Evolutionary conservation across 2,329 filamentous ascomycete genomes (phyloP), one percentile per base, ranked within the genome.

Genomic region (Byssoonygena ceratinophila): DNA sequence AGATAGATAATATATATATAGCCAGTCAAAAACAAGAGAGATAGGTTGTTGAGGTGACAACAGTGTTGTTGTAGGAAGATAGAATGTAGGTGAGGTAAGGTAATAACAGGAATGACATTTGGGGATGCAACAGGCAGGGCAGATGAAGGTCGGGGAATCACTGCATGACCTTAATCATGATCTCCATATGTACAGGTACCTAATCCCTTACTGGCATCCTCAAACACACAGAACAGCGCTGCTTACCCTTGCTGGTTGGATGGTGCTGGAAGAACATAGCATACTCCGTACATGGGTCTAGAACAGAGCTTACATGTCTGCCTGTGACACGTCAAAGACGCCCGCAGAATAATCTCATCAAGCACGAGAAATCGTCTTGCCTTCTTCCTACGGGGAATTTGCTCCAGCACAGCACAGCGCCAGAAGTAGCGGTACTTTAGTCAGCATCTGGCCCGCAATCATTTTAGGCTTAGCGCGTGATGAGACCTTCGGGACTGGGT

Each of bases 401-500:
- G n/a, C 20, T 34, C 4, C 11, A 5, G 44, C 5, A 14, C 6
- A 37, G 37, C 37, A 41, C 20, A 22, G 7, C 8, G 27, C 37
- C 23, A 31, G 12, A 49, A 31, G 48, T 51, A 51, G 25, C 25
- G 18, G 18, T 51, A 51, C 48, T 25, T 51, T 44, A 36, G 39
- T 44, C 27, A 34, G 22, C 16, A 34, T 34, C 11, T 6, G 36
- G n/a, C 27, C 36, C 41, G 25, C 11, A 20, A 18, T 22, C n/a
- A 2, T 3, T 23, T 51, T 36, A 20, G 48, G 48, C 9, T 36
- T 51, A 51, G 48, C 39, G 25, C 7, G 18, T 7, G 18, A 14
- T 44, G 48, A 51, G 18, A 51, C 48, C 48, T 51, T 36, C 39
- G 48, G 39, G 39, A 44, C 25, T 44, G 48, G 37, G 16, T 36